These are phyloP conservation scores for Fusarium globosum DNA, from an alignment of 2,329 filamentous ascomycete species.

Conservation along the genomic window DNA sequence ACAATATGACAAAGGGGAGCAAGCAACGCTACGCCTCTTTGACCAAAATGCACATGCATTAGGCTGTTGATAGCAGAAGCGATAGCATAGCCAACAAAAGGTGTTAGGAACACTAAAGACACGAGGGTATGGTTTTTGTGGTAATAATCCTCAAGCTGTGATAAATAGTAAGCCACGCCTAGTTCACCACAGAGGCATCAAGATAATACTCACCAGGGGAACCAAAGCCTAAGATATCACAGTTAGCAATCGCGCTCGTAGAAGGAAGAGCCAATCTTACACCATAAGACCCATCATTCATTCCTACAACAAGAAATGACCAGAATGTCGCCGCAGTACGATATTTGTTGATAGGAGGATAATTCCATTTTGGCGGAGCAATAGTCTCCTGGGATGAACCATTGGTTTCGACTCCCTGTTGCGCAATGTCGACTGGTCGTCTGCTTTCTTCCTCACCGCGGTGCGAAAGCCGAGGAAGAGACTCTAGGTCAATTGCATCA, in stretches of 20 bases:
- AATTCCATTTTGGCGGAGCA: not conserved
- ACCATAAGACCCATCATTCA: not conserved
- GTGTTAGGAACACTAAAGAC: not conserved
- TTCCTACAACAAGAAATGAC: not conserved
- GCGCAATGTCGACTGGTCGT: fast-evolving
- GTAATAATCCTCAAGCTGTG: not conserved
- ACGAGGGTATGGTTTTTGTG: not conserved
- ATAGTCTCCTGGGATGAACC: not conserved
- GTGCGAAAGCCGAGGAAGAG: not conserved
- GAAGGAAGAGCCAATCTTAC: not conserved
- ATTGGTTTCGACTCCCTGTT: not conserved
- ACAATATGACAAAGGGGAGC: not conserved
- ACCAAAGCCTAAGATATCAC: not conserved
- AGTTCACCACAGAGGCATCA: fast-evolving
- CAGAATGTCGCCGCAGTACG: not conserved
- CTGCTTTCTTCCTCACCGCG: not conserved
- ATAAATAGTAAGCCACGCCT: not conserved
- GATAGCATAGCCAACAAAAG: not conserved
- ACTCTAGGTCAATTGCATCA: not conserved
- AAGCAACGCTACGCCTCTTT: not conserved
- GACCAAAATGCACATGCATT: not conserved
- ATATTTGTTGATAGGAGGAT: not conserved
- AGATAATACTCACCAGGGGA: not conserved
- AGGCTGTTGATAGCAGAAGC: not conserved
- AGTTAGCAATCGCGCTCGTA: not conserved